Conservation (phyloP, 2,329 filamentous ascomycete genomes). For the Sarocladium kiliense region DNA sequence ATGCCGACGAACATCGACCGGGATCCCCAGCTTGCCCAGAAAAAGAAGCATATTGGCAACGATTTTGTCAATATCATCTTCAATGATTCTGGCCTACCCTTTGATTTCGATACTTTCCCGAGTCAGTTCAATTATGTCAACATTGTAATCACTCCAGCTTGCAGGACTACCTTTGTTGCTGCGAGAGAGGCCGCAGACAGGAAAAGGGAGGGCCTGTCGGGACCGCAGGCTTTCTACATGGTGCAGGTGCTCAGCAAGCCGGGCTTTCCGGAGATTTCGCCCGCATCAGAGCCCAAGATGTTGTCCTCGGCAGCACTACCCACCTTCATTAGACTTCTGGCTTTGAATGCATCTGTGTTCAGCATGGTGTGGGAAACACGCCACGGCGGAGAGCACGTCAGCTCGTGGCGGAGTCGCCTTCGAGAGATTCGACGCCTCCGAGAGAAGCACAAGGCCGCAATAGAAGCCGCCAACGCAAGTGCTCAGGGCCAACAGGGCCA, state of each 20-base stretch:
- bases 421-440: conserved; percentile 79
- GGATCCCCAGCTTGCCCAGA: conserved; percentile 71
- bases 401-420: conserved; percentile 83
- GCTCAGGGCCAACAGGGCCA: conserved; percentile 9
- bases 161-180: conserved; percentile 69
- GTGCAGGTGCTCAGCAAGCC: conserved; percentile 85
- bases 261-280: conserved; percentile 87
- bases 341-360: conserved; percentile 91
- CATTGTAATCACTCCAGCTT: conserved; percentile 89
- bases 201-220: not conserved
- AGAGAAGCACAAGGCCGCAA: conserved; percentile 55
- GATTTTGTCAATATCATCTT: conserved; percentile 98
- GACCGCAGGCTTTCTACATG: conserved; percentile 61
- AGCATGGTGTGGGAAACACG: conserved; percentile 81
- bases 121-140: conserved; percentile 96
- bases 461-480: conserved; percentile 12
- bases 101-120: conserved; percentile 86
- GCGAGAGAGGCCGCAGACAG: conserved; percentile 37
- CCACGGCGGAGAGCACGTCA: conserved; percentile 75
- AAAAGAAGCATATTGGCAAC: conserved; percentile 95
- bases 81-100: conserved; percentile 89
- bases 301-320: conserved; percentile 78
- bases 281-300: conserved; percentile 83
- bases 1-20: conserved; percentile 85
- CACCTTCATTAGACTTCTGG: conserved; percentile 79